Evolutionary conservation across 805 yeast genomes (phyloP).

Genomic region (Ogataea nakhonphanomensis): DNA sequence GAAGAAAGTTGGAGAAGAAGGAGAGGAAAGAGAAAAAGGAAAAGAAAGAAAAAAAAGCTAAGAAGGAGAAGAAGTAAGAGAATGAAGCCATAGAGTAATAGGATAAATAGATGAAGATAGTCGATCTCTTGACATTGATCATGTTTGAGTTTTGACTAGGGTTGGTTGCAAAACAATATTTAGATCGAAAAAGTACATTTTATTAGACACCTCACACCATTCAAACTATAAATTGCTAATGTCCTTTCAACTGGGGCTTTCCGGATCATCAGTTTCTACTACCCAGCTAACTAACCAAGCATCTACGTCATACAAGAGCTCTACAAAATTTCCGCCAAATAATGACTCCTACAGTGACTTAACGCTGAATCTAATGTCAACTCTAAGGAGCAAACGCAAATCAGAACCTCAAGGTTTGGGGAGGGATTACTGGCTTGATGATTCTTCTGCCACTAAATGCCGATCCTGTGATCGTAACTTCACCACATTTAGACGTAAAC

Average conservation of each 20-base stretch:
- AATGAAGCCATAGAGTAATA: slow-evolving; percentile 25
- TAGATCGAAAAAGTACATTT: too few species aligned
- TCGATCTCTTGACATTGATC: too few species aligned
- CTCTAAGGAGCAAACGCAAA: slow-evolving; percentile 19
- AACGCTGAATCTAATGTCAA: slow-evolving; percentile 24
- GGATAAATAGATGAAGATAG: not conserved
- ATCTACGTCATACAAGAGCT: slow-evolving; percentile 11
- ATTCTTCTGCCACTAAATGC: slow-evolving; percentile 86
- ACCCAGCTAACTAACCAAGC: slow-evolving; percentile 26
- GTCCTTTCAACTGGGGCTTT: slow-evolving; percentile 12
- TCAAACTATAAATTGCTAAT: not conserved
- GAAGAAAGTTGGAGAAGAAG: slow-evolving; percentile 3
- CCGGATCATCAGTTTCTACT: slow-evolving; percentile 24
- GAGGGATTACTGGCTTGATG: slow-evolving; percentile 93
- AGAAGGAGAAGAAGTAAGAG: slow-evolving; percentile 20
- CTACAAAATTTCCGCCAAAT: slow-evolving; percentile 2
- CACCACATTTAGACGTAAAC: slow-evolving; percentile 83
- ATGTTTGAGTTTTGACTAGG: too few species aligned
- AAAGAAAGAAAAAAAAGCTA: slow-evolving; percentile 10
- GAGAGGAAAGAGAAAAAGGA: not conserved
- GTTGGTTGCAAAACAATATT: too few species aligned
- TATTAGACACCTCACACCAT: too few species aligned
- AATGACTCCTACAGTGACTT: slow-evolving; percentile 24
- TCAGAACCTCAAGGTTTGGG: slow-evolving; percentile 44
- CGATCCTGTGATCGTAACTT: slow-evolving; percentile 77